Evolutionary conservation across 805 yeast species (phyloP).

Genomic region (Komagataella populi): DNA sequence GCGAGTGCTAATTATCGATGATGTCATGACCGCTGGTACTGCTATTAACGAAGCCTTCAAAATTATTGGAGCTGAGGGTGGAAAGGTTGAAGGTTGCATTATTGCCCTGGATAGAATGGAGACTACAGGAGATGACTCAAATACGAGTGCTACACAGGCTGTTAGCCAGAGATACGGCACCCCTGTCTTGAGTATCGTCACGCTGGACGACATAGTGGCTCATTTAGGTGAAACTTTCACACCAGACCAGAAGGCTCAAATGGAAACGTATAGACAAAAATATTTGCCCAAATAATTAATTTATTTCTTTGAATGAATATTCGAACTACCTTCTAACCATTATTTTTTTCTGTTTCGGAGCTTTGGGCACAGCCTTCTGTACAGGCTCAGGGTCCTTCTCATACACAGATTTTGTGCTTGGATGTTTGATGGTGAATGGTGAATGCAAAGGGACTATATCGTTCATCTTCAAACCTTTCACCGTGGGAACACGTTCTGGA

Average conservation of each 20-base stretch:
- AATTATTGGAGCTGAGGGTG: conserved; percentile 58
- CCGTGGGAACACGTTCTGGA: conserved; percentile 54
- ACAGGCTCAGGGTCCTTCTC: conserved; percentile 34
- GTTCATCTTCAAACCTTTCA: conserved; percentile 81
- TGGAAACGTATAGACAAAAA: conserved; percentile 42
- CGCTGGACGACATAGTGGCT: conserved; percentile 58
- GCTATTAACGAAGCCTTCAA: conserved; percentile 91
- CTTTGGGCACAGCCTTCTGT: conserved; percentile 21
- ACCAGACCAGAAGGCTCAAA: conserved; percentile 39
- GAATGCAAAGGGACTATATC: conserved; percentile 82
- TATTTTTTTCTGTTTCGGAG: conserved; percentile 44
- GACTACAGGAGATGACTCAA: conserved; percentile 47
- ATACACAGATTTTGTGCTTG: conserved; percentile 62
- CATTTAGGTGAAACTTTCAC: conserved; percentile 42
- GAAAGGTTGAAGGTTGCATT: conserved; percentile 68
- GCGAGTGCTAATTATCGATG: conserved; percentile 79
- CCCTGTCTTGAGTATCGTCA: conserved; percentile 76
- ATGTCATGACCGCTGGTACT: conserved; percentile 97
- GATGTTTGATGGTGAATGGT: conserved; percentile 68
- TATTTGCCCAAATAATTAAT: conserved; percentile 24
- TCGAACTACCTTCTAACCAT: conserved; percentile 10
- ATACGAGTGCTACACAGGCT: conserved; percentile 67
- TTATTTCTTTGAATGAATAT: neutral
- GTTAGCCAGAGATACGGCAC: conserved; percentile 61
- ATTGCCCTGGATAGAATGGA: conserved; percentile 96